These are phyloP conservation scores for Stygiomarasmius scandens DNA, from an alignment of 1,284 basidiomycete species.

Conservation along the genomic window DNA sequence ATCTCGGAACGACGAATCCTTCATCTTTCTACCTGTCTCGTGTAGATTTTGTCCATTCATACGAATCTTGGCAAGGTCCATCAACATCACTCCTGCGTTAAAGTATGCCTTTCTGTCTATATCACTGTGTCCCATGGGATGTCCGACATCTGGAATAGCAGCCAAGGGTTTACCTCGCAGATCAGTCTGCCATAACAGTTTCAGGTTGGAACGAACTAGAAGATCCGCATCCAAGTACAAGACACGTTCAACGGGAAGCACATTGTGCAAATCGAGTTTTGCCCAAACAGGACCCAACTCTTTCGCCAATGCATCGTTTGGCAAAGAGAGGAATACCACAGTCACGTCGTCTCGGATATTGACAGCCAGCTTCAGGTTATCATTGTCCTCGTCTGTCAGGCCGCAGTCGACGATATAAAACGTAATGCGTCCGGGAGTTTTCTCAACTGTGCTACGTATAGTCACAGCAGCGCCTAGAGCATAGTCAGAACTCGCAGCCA, in stretches of 20 bases:
- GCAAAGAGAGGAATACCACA: conserved; percentile 43
- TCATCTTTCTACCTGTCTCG: conserved; percentile 28
- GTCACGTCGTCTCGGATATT: conserved; percentile 32
- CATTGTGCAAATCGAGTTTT: conserved; percentile 49
- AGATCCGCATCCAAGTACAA: conserved; percentile 59
- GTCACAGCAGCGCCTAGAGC: conserved; percentile 53
- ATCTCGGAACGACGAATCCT: conserved; percentile 39
- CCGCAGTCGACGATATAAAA: conserved; percentile 55
- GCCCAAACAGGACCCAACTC: conserved; percentile 46
- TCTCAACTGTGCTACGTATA: conserved; percentile 43
- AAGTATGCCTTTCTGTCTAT: conserved; percentile 43
- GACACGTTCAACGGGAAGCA: conserved; percentile 52
- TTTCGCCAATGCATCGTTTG: conserved; percentile 30
- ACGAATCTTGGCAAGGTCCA: conserved; percentile 49
- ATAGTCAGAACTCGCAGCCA: conserved; percentile 46
- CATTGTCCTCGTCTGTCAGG: conserved; percentile 37
- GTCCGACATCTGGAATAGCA: conserved; percentile 53
- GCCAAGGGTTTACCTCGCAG: conserved; percentile 43
- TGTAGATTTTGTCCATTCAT: conserved; percentile 27
- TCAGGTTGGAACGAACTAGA: conserved; percentile 45
- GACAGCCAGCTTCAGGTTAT: conserved; percentile 27
- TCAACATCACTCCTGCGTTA: conserved; percentile 57
- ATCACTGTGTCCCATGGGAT: conserved; percentile 46
- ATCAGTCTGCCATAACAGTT: conserved; percentile 48
- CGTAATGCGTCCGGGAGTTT: conserved; percentile 42